Percentiles rank a stretch among this genome's conserved stretches.
These are phyloP conservation scores for Kwoniella newhampshirensis DNA, from an alignment of 768 basidiomycete species.

Conservation along the genomic window DNA sequence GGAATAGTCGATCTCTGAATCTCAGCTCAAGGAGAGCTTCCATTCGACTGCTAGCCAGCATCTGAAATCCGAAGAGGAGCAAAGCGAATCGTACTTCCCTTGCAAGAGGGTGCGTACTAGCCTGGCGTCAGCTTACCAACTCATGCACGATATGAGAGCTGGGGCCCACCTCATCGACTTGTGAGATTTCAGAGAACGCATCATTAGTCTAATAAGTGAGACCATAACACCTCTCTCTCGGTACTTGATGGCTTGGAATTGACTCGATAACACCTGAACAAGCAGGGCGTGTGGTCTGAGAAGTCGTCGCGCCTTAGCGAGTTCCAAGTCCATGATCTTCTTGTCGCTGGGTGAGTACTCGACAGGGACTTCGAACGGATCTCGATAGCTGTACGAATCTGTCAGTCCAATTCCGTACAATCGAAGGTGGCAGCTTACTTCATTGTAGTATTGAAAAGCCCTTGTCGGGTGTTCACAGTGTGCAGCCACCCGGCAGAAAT, in stretches of 20 bases:
- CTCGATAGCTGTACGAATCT: conserved; percentile 64
- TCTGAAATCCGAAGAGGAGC: conserved; percentile 88
- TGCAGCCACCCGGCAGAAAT: conserved; percentile 82
- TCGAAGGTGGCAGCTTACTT: conserved; percentile 76
- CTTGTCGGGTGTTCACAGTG: conserved; percentile 72
- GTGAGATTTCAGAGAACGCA: conserved; percentile 72
- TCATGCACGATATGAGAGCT: conserved; percentile 8
- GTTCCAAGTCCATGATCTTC: conserved; percentile 68
- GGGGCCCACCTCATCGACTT: conserved; percentile 67
- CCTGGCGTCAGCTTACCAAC: conserved; percentile 15
- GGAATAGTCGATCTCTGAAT: conserved; percentile 73
- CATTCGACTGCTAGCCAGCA: conserved; percentile 79
- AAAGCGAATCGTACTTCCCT: conserved; percentile 88
- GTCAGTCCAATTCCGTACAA: not conserved
- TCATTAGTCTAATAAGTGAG: conserved; percentile 76
- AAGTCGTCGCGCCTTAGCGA: conserved; percentile 68
- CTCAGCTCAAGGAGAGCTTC: conserved; percentile 77
- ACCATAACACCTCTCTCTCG: conserved; percentile 78
- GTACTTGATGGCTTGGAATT: conserved; percentile 90
- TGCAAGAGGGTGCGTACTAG: conserved; percentile 90
- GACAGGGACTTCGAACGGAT: conserved; percentile 83
- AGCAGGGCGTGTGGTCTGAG: conserved; percentile 80
- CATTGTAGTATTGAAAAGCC: conserved; percentile 75
- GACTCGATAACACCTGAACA: conserved; percentile 82
- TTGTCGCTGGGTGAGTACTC: conserved; percentile 89